These are phyloP conservation scores for Cladorrhinum sp. DNA, from an alignment of 2,329 filamentous ascomycete species.

Conservation along the genomic window DNA sequence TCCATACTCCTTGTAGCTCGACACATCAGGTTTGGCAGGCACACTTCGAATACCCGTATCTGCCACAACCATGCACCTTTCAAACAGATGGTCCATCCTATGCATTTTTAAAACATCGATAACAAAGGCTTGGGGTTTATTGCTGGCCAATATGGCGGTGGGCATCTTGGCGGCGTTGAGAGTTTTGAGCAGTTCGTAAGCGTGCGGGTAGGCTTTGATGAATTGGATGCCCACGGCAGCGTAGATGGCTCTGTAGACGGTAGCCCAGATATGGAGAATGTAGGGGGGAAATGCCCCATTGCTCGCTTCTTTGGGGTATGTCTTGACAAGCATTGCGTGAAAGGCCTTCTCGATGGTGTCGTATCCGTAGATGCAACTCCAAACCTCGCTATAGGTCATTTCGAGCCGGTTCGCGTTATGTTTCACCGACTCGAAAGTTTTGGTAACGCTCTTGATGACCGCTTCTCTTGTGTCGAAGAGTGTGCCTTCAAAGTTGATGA, in stretches of 20 bases:
- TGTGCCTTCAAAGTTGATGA: neutral
- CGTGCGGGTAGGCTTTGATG: neutral
- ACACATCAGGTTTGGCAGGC: neutral
- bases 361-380: neutral
- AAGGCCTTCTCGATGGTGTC: neutral
- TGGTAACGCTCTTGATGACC: neutral
- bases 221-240: neutral
- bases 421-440: no score
- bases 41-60: neutral
- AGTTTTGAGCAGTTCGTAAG: neutral
- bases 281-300: no score
- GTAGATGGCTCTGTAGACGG: neutral
- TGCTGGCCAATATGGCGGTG: neutral
- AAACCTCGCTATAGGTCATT: neutral
- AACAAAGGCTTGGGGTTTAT: neutral
- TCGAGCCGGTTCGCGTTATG: neutral
- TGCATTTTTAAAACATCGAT: neutral
- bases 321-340: neutral
- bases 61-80: neutral
- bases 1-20: neutral
- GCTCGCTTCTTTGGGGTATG: neutral
- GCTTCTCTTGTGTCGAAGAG: neutral
- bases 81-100: neutral
- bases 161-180: neutral
- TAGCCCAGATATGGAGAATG: neutral